These are phyloP conservation scores for Populus deltoides DNA, from an alignment of 345 rosid species.

Conservation along the genomic window DNA sequence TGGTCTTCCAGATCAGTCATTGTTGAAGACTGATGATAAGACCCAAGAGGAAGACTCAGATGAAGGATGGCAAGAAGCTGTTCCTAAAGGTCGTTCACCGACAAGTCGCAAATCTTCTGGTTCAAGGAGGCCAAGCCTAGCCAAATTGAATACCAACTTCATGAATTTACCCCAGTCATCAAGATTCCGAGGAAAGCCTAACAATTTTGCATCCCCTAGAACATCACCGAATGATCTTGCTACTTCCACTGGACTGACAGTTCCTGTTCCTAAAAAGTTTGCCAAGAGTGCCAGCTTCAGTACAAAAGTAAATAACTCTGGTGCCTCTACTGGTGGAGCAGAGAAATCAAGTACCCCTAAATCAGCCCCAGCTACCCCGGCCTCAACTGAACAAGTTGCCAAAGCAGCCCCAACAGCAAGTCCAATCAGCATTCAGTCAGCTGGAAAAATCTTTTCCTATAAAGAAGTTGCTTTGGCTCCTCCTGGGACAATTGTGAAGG, in stretches of 20 bases:
- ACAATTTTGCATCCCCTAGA: conserved; percentile 62
- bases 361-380: conserved; percentile 51
- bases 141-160: conserved; percentile 86
- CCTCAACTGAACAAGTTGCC: conserved; percentile 47
- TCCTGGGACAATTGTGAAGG: conserved; percentile 91
- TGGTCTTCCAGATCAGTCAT: conserved; percentile 37
- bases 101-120: conserved; percentile 60
- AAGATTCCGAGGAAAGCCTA: conserved; percentile 60
- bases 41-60: conserved; percentile 58
- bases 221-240: conserved; percentile 46
- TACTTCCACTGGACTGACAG: conserved; percentile 40
- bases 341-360: conserved; percentile 47
- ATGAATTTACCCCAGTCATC: conserved; percentile 61
- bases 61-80: conserved; percentile 99
- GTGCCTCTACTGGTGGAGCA: conserved; percentile 37
- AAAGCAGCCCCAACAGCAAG: conserved; percentile 46
- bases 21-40: conserved; percentile 29
- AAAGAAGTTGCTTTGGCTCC: conserved; percentile 98
- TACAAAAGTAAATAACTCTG: conserved; percentile 47
- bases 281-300: conserved; percentile 73
- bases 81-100: conserved; percentile 77
- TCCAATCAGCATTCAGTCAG: conserved; percentile 62
- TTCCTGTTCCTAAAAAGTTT: conserved; percentile 51
- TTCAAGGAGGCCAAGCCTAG: conserved; percentile 75
- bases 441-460: conserved; percentile 89